A percentile compares a stretch with the other conserved stretches of the same genome.
Evolutionary conservation across 495 filamentous ascomycete genomes (phyloP).

Genomic region (Pseudevernia furfuracea): DNA sequence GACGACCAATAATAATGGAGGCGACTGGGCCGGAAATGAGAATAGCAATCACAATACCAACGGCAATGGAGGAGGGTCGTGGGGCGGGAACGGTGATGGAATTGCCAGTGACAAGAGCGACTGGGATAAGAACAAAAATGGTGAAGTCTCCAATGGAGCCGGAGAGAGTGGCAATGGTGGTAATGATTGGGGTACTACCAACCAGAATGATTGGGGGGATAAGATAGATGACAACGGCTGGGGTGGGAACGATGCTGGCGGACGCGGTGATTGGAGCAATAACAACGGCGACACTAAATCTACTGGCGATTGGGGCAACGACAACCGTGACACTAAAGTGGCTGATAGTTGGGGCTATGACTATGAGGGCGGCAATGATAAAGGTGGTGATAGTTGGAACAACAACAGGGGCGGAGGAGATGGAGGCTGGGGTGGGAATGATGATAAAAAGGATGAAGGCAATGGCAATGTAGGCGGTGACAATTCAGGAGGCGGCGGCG

Average conservation of each 20-base stretch:
- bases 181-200: conserved; percentile 1
- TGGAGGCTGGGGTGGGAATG: not conserved
- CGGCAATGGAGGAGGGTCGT: not conserved
- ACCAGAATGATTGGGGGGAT: not conserved
- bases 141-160: not conserved
- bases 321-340: not conserved
- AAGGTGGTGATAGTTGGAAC: not conserved
- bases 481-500: not conserved
- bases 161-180: conserved; percentile 9
- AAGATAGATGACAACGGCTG: conserved; percentile 12
- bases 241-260: not conserved
- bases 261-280: not conserved
- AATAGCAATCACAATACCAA: not conserved
- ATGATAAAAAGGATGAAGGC: not conserved
- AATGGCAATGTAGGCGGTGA: not conserved
- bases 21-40: conserved; percentile 2
- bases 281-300: not conserved
- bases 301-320: not conserved
- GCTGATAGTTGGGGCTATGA: not conserved
- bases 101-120: not conserved
- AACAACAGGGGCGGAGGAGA: not conserved
- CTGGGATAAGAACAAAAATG: not conserved
- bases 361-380: too few relatives aligned
- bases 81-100: not conserved
- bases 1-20: not conserved